These are phyloP conservation scores for Elsinoe perseae DNA, from an alignment of 2,329 filamentous ascomycete genomes.

Conservation along the genomic window DNA sequence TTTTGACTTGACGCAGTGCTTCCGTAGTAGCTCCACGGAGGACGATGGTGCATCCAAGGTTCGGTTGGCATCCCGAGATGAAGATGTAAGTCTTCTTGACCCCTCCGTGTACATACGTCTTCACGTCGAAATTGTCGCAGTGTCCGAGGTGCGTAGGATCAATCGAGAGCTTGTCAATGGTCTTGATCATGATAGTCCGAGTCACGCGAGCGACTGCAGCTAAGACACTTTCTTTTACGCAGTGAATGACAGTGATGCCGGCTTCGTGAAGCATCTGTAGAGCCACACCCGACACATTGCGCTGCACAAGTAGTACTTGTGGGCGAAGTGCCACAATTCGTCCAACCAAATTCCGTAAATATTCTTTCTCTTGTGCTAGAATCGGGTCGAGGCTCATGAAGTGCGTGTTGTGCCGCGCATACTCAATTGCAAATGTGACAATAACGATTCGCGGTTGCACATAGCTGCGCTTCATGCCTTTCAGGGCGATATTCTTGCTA, in stretches of 20 bases:
- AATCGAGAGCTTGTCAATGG: constrained; percentile 83
- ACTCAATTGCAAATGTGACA: constrained; percentile 91
- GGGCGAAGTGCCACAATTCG: constrained; percentile 80
- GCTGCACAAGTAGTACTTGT: constrained; percentile 82
- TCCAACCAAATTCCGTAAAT: constrained; percentile 81
- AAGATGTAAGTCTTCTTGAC: constrained; percentile 94
- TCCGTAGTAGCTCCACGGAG: constrained; percentile 70
- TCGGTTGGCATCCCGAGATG: constrained; percentile 78
- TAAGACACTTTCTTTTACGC: constrained; percentile 92
- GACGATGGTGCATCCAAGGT: constrained; percentile 90
- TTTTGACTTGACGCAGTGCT: constrained; percentile 71
- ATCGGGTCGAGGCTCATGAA: constrained; percentile 98
- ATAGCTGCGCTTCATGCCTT: constrained; percentile 89
- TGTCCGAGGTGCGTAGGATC: constrained; percentile 66
- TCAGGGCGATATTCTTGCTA: constrained; percentile 90
- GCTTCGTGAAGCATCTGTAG: constrained; percentile 80
- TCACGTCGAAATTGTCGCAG: constrained; percentile 85
- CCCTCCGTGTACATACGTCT: constrained; percentile 81
- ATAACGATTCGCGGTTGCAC: constrained; percentile 78
- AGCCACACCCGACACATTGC: constrained; percentile 84
- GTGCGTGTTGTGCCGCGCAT: constrained; percentile 83
- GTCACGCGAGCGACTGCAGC: constrained; percentile 90
- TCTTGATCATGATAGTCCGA: constrained; percentile 86
- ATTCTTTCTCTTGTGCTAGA: constrained; percentile 93
- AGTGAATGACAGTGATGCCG: constrained; percentile 88